Percentiles rank a stretch among this genome's conserved stretches.
Evolutionary conservation across 2,329 filamentous ascomycete genomes (phyloP).

Genomic region (Torrubiellomyces zombiae): DNA sequence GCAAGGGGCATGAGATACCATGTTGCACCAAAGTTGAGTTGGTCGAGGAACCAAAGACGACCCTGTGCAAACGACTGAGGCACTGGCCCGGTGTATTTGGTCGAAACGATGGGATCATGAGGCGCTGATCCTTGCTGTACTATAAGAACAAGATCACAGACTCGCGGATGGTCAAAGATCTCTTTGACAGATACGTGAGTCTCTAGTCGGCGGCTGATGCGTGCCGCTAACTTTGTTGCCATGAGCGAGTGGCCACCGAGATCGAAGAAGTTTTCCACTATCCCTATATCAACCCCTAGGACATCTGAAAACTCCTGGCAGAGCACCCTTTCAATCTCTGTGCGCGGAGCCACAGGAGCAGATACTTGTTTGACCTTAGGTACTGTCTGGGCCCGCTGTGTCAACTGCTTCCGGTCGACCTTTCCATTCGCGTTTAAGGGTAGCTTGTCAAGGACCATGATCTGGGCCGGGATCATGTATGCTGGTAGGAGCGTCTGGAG

Average conservation of each 20-base stretch:
- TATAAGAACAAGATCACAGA: too few species aligned
- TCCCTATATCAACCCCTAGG: neutral
- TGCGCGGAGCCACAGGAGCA: too few species aligned
- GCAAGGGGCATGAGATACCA: slow-evolving; percentile 4
- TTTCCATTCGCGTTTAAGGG: slow-evolving; percentile 1
- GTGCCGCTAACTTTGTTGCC: neutral
- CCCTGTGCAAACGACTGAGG: slow-evolving; percentile 5
- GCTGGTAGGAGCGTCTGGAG: too few species aligned
- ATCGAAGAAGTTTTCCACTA: neutral
- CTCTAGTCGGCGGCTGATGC: too few species aligned
- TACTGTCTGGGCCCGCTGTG: neutral
- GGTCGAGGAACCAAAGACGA: slow-evolving; percentile 5
- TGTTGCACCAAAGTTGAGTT: slow-evolving; percentile 2
- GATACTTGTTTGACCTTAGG: too few species aligned
- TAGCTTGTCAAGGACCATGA: neutral
- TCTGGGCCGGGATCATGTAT: neutral
- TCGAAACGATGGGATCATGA: too few species aligned
- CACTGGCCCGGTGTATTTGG: too few species aligned
- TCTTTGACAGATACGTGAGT: neutral
- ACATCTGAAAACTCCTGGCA: neutral
- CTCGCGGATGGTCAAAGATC: neutral
- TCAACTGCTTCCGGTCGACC: neutral
- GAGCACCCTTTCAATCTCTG: too few species aligned
- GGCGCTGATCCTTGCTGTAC: too few species aligned
- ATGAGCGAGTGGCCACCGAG: neutral